Percentiles rank a stretch among this genome's conserved stretches.
phyloP scores from a whole-genome alignment of 2,329 filamentous ascomycete genomes.

The Fusarium citri region DNA sequence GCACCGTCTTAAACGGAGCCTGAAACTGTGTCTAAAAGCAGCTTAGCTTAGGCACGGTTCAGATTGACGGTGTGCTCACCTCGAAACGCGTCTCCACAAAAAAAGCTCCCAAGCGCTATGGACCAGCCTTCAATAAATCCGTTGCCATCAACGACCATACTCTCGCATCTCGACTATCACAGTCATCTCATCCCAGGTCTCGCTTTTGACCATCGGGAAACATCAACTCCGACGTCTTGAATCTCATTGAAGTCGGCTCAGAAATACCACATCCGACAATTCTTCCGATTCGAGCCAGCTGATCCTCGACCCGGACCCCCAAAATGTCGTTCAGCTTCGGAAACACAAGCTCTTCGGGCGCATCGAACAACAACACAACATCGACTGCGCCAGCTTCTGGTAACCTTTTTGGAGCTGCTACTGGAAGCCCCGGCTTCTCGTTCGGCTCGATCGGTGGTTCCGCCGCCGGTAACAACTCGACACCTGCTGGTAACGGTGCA shows the following conservation, averaged over 20 bases:
- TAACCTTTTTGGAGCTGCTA: constrained; percentile 55
- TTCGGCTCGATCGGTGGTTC: constrained; percentile 52
- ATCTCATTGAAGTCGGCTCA: constrained; percentile 1
- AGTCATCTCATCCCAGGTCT: constrained; percentile 14
- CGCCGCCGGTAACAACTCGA: constrained; percentile 44
- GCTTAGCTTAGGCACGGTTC: constrained; percentile 24
- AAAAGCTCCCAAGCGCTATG: constrained; percentile 45
- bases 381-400: constrained; percentile 55
- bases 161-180: constrained; percentile 30
- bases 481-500: constrained; percentile 45
- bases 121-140: constrained; percentile 28
- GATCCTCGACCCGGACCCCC: constrained; percentile 31
- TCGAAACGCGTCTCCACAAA: constrained; percentile 40
- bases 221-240: constrained; percentile 9
- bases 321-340: constrained; percentile 58
- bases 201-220: constrained; percentile 9
- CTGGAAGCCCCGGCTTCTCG: constrained; percentile 53
- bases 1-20: constrained; percentile 27
- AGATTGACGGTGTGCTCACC: constrained; percentile 13
- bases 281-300: constrained; percentile 34
- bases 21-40: not conserved
- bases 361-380: constrained; percentile 48
- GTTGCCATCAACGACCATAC: constrained; percentile 43
- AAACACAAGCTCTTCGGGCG: constrained; percentile 50
- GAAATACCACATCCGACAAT: constrained; percentile 27